phyloP scores from a whole-genome alignment of 306 rosid genomes.

The apple (Malus domestica) region DNA sequence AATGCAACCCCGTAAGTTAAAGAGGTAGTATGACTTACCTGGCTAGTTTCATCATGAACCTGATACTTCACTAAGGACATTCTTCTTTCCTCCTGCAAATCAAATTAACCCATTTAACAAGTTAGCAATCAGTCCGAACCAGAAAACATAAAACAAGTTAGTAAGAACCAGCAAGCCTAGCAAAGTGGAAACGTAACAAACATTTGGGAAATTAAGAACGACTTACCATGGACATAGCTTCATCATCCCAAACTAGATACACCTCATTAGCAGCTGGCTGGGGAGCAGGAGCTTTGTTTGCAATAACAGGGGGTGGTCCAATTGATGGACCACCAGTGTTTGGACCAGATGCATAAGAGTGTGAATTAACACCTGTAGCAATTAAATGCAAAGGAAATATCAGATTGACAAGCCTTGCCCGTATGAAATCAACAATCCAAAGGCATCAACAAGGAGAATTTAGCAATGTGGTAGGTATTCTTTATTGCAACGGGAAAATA shows the following conservation, averaged over 20 bases:
- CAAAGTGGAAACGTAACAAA: neutral
- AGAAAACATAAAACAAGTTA: neutral
- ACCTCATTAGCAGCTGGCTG: conserved; percentile 93
- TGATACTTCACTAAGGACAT: conserved; percentile 83
- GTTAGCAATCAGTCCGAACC: neutral
- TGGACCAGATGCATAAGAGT: conserved; percentile 97
- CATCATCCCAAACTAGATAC: conserved; percentile 98
- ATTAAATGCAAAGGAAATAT: conserved; percentile 3
- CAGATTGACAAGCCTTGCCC: conserved; percentile 12
- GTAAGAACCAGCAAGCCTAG: conserved; percentile 5
- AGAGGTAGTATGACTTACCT: conserved; percentile 98
- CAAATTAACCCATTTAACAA: conserved; percentile 2
- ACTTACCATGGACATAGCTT: conserved; percentile 99
- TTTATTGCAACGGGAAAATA: neutral
- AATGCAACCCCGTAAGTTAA: conserved; percentile 53
- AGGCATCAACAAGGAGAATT: neutral
- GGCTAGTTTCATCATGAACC: conserved; percentile 99
- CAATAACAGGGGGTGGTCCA: conserved; percentile 97
- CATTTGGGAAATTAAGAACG: neutral
- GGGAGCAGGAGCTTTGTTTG: conserved; percentile 75
- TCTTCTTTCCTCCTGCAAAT: conserved; percentile 96
- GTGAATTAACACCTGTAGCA: conserved; percentile 67
- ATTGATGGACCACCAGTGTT: conserved; percentile 98
- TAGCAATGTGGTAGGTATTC: neutral
- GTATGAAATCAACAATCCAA: neutral